Base-by-base conservation (phyloP, 139 green algal genomes). In the Picochlorum sp. region DNA sequence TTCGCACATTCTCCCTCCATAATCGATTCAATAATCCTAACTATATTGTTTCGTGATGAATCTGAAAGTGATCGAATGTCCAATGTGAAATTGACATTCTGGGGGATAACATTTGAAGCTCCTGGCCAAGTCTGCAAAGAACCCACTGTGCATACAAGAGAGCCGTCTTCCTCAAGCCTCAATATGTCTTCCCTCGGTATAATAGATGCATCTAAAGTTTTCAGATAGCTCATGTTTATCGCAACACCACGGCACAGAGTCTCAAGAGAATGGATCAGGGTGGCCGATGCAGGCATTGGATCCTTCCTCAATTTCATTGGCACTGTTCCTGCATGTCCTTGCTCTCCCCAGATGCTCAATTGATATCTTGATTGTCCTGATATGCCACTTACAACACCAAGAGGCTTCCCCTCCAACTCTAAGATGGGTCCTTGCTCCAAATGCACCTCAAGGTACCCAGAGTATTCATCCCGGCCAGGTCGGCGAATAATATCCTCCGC, bases 401-500 rank as follows among this genome's bases (percentile, higher is more conserved):
- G 54, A 2, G 84, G 66, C 56, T 74, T n/a, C 15, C 54, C 68
- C 0, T 49, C 18, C 3, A 51, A 24, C 75, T 97, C 84, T 24
- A 97, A 74, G 9, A 91, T 72, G 1, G 90, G 90, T 4, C 92
- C 92, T 68, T 97, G 91, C 71, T 97, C 91, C 44, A 97, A 88
- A 83, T 97, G 91, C 6, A 95, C 78, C 75, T 97, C 90, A 21
- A 97, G 71, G 62, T 96, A 97, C 31, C 79, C 63, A 21, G 13
- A n/a, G 9, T 21, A 28, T 41, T 15, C 37, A 6, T 45, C 26
- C 0, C 7, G 31, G n/a, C 73, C 16, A 11, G 67, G 60, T 10
- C 64, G 47, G 4, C 41, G 51, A n/a, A 20, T 20, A 21, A 88
- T 31, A 34, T 45, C 60, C 23, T 59, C 57, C 14, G 44, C 45